A percentile compares a stretch with the other conserved stretches of the same genome.
phyloP scores from a whole-genome alignment of 2,329 filamentous ascomycete genomes.

The Fusarium mexicanum region DNA sequence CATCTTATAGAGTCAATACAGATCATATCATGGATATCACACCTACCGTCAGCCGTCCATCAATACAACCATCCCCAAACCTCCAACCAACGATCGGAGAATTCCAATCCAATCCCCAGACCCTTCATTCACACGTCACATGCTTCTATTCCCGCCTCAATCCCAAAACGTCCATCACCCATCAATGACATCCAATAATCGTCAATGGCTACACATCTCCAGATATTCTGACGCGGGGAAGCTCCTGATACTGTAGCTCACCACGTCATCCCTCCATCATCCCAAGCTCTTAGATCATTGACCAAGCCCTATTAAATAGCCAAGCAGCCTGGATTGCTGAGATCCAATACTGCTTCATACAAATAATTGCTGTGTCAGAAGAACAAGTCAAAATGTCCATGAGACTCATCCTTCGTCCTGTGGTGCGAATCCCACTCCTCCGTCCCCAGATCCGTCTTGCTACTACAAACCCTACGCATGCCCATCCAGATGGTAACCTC shows the following conservation, averaged over 20 bases:
- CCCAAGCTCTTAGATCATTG: slow-evolving; percentile 17
- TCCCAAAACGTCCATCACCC: slow-evolving; percentile 8
- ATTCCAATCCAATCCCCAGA: neutral
- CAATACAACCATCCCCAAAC: neutral
- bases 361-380: neutral
- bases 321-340: neutral
- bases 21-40: neutral
- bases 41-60: neutral
- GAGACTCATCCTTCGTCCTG: slow-evolving; percentile 33
- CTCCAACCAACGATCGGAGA: neutral
- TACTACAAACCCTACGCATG: neutral
- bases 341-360: neutral
- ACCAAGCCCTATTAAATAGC: neutral
- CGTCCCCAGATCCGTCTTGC: slow-evolving; percentile 27
- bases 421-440: slow-evolving; percentile 34
- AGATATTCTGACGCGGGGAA: slow-evolving; percentile 9
- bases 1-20: neutral
- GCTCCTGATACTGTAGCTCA: neutral
- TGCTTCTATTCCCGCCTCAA: neutral
- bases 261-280: slow-evolving; percentile 40
- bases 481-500: slow-evolving; percentile 28
- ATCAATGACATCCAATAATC: slow-evolving; percentile 21
- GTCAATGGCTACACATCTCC: slow-evolving; percentile 1
- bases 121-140: neutral
- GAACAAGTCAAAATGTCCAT: slow-evolving; percentile 8